These are phyloP conservation scores for Dacryopinax spathularia DNA, from an alignment of 768 basidiomycete genomes.

Conservation along the genomic window DNA sequence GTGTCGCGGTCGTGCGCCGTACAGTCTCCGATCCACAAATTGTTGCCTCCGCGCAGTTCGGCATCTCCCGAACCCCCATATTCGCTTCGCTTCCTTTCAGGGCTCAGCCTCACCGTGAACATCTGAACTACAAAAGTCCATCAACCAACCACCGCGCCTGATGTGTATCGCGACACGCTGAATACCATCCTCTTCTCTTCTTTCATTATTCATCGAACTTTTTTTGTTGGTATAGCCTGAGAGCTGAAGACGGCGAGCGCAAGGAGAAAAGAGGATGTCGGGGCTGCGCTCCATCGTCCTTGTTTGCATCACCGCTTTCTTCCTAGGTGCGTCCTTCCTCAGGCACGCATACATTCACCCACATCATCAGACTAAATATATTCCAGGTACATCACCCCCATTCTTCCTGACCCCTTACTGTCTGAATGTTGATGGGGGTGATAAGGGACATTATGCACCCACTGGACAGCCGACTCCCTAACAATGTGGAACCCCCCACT, in stretches of 20 bases:
- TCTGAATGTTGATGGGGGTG: background rate
- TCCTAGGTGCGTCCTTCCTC: slow-evolving; percentile 43
- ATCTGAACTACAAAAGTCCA: no score
- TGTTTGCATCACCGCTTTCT: slow-evolving; percentile 62
- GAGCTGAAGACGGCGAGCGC: no score
- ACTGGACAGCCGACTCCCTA: slow-evolving; percentile 87
- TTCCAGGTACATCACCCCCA: background rate
- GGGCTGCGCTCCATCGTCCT: slow-evolving; percentile 61
- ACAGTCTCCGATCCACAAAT: no score
- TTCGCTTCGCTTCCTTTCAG: no score
- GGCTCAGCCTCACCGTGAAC: no score
- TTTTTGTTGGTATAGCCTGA: no score
- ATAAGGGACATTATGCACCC: slow-evolving; percentile 59
- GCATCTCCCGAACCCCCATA: no score
- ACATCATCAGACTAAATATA: background rate
- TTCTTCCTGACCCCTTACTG: slow-evolving; percentile 19
- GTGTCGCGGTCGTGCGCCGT: no score
- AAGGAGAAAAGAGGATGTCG: slow-evolving; percentile 12
- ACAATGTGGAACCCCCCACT: slow-evolving; percentile 76
- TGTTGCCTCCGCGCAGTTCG: no score
- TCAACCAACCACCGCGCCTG: no score
- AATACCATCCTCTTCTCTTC: background rate
- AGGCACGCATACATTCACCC: background rate
- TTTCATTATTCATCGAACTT: no score
- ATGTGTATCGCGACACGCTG: no score